These are phyloP conservation scores for Nothomitra cinnamomea DNA, from an alignment of 2,329 filamentous ascomycete species.

Conservation along the genomic window DNA sequence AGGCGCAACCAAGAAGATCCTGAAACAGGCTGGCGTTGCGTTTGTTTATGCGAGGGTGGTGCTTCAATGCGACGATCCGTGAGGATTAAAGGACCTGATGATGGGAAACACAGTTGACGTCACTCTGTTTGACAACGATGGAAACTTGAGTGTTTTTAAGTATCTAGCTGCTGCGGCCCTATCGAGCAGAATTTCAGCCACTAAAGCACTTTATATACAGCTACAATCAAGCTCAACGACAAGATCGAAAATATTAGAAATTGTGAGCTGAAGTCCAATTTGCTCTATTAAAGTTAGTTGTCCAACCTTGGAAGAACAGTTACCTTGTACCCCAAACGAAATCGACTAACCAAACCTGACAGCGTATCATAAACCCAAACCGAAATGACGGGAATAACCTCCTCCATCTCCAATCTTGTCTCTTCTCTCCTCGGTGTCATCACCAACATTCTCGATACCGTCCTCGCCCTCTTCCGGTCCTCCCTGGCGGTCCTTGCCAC, in stretches of 20 bases:
- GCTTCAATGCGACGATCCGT: too few species aligned
- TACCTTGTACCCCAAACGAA: neutral
- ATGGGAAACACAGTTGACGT: too few species aligned
- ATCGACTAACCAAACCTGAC: neutral
- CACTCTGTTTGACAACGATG: too few species aligned
- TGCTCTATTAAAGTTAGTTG: too few species aligned
- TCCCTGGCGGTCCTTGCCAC: neutral
- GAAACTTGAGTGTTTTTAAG: neutral
- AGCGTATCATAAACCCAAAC: neutral
- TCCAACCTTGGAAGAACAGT: too few species aligned
- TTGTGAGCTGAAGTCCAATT: too few species aligned
- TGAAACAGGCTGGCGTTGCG: too few species aligned
- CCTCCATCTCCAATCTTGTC: neutral
- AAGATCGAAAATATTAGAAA: too few species aligned
- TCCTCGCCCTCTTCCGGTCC: neutral
- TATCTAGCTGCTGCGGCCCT: neutral
- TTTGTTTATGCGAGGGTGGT: too few species aligned
- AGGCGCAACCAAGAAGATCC: too few species aligned
- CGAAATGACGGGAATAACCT: conserved; percentile 1
- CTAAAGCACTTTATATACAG: neutral
- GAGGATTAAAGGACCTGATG: too few species aligned
- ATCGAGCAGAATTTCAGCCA: neutral
- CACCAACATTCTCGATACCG: neutral
- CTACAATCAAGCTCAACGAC: too few species aligned
- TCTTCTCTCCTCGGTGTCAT: neutral